Evolutionary conservation across 2,329 filamentous ascomycete genomes (phyloP), one percentile per base, ranked within the genome.

Genomic region (Arthrinium puccinioides): DNA sequence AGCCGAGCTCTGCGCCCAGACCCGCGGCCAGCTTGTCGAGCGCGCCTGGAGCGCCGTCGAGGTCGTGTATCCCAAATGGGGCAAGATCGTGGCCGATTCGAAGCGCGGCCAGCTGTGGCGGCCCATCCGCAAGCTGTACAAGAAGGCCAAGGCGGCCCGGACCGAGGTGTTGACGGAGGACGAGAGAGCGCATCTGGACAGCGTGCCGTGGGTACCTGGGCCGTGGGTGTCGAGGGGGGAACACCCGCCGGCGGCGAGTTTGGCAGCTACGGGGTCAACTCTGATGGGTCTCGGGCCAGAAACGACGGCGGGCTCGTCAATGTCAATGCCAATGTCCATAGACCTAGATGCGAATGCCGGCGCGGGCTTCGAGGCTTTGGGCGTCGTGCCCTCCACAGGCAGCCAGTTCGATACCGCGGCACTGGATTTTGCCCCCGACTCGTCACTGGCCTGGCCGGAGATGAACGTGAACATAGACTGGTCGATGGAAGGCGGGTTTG

Each of bases 71-170:
- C 59, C 61, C 3, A 45, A 54, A 2, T 72, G 66, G 49, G 60
- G 59, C 27, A 55, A 60, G 11, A 52, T 56, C 36, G 65, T 76
- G 34, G 72, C 72, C 4, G 72, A 76, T 43, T 62, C 62, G 6
- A 60, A 62, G 33, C 60, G 61, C 19, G 73, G 72, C 2, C 63
- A 66, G 37, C 59, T 76, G 7, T 76, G 73, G 72, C 58, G 64
- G 26, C 73, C 73, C 2, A 65, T 76, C 20, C 66, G 65, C 47
- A 75, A 73, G 49, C 53, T 76, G 4, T 57, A 71, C 42, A 66
- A 63, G 42, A 70, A 69, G 49, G 73, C 73, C 1, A 63, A 55
- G 46, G 59, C 57, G 4, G 66, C 60, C 7, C 54, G 63, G 27
- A 48, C 52, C 4, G 54, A 56, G 36, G 54, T 55, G 5, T 39